Evolutionary conservation across 1,284 basidiomycete species (phyloP), one percentile per base, ranked within the genome.

Genomic region (Heterobasidion annosum): DNA sequence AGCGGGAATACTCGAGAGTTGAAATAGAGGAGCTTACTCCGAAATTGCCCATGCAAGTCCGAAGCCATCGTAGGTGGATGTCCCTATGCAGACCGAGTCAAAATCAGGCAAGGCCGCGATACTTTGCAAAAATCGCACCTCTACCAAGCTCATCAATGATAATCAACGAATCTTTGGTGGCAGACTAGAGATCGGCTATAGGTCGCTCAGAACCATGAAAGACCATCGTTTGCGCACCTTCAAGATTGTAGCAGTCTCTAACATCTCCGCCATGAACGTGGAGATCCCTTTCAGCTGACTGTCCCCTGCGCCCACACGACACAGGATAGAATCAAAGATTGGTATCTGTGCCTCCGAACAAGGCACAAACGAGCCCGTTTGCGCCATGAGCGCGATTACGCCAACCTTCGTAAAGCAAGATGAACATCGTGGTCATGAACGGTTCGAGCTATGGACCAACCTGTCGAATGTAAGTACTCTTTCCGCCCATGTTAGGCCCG

Each of bases 201-300:
- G 40, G 7, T 44, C 10, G 4, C 37, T 34, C 19, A 8, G 44
- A 35, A 45, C 8, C 46, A 25, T 19, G 25, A 15, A n/a, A 25
- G 13, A 70, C 82, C n/a, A 49, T 34, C 48, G 3, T 47, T 10
- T 7, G 10, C 46, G 35, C 53, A 93, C 91, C 64, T 90, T 82
- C 48, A 99, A 78, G 63, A 99, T 99, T 0, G 93, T 94, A 0
- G 97, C 95, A 0, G 95, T 99, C 69, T 96, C 93, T 10, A 96
- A 77, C 97, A 99, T 99, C 72, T 99, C 97, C 2, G 95, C 94
- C 96, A 99, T 99, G 68, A 99, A 99, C 0, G 97, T 99, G 34
- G 93, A 97, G 3, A 99, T 92, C 15, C 96, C 97, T 69, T 98
- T 98, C 46, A 98, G 74, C 68, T 98, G 95, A 68, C 91, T 95